Percentiles rank a stretch among this genome's conserved stretches.
phyloP scores from a whole-genome alignment of 2,329 filamentous ascomycete genomes.

The Aspergillus udagawae region DNA sequence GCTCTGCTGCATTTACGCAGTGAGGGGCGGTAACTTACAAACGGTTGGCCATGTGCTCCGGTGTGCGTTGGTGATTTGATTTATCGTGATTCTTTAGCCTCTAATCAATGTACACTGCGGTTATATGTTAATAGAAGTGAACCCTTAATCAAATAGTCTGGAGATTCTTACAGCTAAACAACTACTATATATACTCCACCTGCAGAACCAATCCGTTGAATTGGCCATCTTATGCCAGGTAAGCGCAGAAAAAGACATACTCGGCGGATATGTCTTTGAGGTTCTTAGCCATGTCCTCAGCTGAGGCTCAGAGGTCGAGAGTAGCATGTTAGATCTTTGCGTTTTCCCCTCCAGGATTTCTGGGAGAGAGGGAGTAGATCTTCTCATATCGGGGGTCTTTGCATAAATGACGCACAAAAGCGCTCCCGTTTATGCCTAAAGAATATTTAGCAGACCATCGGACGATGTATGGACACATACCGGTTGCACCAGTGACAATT shows the following conservation, averaged over 20 bases:
- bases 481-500: conserved; percentile 29
- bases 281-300: conserved; percentile 36
- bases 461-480: conserved; percentile 6
- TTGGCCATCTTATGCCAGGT: conserved; percentile 32
- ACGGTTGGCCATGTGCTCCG: not conserved
- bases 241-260: conserved; percentile 44
- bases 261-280: conserved; percentile 35
- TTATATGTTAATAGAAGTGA: too few relatives aligned
- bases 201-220: not conserved
- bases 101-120: too few relatives aligned
- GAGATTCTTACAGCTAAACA: too few relatives aligned
- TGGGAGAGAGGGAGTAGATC: conserved; percentile 40
- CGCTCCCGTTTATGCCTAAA: conserved; percentile 39
- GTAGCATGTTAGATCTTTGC: conserved; percentile 36
- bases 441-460: not conserved
- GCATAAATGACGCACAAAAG: conserved; percentile 37
- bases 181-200: too few relatives aligned
- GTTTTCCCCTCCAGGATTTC: conserved; percentile 34
- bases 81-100: too few relatives aligned
- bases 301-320: conserved; percentile 34
- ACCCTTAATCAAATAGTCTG: too few relatives aligned
- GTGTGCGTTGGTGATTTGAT: too few relatives aligned
- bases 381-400: conserved; percentile 34
- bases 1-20: conserved; percentile 63
- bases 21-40: not conserved